Evolutionary conservation across 768 basidiomycete genomes (phyloP).

Genomic region (Boletus coccyginus): DNA sequence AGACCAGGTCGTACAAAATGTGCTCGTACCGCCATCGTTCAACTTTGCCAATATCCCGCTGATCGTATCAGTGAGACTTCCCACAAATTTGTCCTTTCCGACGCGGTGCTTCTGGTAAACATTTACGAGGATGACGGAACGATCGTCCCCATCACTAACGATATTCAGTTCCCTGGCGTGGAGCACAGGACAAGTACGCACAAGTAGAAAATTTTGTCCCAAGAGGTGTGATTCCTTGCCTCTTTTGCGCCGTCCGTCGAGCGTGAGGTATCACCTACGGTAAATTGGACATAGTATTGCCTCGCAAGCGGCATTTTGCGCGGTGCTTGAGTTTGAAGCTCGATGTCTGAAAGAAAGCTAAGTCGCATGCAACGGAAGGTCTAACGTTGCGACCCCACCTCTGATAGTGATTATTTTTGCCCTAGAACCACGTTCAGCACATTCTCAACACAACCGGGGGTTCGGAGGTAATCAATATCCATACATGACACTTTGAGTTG

Average conservation of each 20-base stretch:
- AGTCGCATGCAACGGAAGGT: too few species aligned
- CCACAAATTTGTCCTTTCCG: too few species aligned
- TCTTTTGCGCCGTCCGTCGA: neutral
- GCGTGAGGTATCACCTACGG: neutral
- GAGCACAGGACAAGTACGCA: neutral
- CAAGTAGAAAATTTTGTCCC: neutral
- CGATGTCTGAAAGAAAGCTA: neutral
- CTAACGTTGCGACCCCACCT: too few species aligned
- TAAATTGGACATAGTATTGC: neutral
- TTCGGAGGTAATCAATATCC: too few species aligned
- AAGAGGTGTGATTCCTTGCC: neutral
- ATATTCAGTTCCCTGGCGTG: neutral
- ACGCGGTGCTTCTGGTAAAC: neutral
- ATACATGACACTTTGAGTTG: too few species aligned
- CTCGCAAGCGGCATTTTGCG: neutral
- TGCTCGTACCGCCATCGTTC: too few species aligned
- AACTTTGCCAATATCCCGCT: too few species aligned
- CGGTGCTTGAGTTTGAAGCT: neutral
- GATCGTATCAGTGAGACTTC: neutral
- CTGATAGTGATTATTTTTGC: too few species aligned
- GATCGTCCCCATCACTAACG: neutral
- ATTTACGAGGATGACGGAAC: neutral
- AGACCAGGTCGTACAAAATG: too few species aligned
- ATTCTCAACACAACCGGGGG: too few species aligned
- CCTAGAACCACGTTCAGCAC: too few species aligned